Base-by-base conservation (phyloP, 2,329 filamentous ascomycete genomes). In the Aspergillus aculeatinus region DNA sequence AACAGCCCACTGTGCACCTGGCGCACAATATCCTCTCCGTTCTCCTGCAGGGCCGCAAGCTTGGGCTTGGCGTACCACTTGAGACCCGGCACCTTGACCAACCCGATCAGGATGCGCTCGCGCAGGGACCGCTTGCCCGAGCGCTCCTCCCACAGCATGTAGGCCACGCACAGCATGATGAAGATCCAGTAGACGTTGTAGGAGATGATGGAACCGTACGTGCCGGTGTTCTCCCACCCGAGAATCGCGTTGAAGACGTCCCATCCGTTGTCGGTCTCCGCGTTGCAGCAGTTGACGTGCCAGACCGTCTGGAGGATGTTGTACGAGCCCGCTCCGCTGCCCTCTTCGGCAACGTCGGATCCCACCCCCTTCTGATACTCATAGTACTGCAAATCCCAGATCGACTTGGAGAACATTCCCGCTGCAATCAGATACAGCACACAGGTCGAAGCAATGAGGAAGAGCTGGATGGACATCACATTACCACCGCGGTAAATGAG, bases 141-240 rank as follows among this genome's bases (percentile, higher is more conserved):
- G 11, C 52, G 52, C 35, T 55, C 52, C 52, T 55, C 52, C 25
- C 31, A 55, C 11, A 55, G 39, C 52, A 55, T 31, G 31, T 55
- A 55, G 14, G 39, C 39, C 21, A 55, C 52, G 23, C 25, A 55
- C 14, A 51, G 33, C 39, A 55, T 55, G 39, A 55, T 55, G 21
- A 42, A 55, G 16, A 55, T 47, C 92, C 92, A 96, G 80, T 96
- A 96, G 14, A 94, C 58, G 71, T 95, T 95, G 79, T 96, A 96
- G 1, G 89, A 87, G 63, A 96, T 86, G 65, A 96, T 89, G 0
- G 90, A 93, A 53, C 91, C 91, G 68, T 93, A 92, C 2, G 92
- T 96, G 6, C 91, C 92, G 14, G 89, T 91, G 79, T 96, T 96
- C 65, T 87, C 85, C 92, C 92, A 96, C 59, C 92, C 92, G 11